phyloP scores from a whole-genome alignment of 768 basidiomycete genomes.

The Serpula lacrymans region DNA sequence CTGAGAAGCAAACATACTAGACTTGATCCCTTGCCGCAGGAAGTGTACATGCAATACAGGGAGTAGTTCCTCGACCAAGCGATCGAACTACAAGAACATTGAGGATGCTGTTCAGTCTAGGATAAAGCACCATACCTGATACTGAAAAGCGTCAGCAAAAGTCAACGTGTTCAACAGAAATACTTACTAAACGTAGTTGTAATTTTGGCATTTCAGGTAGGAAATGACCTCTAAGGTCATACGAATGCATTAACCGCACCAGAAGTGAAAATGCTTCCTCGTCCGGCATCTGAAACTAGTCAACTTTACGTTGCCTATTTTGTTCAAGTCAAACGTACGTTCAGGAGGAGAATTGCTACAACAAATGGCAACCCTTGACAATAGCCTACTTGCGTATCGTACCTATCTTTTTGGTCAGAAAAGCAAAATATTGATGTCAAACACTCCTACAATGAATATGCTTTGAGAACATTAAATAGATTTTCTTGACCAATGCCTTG shows the following conservation, averaged over 20 bases:
- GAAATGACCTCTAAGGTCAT: constrained; percentile 94
- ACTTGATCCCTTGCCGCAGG: constrained; percentile 90
- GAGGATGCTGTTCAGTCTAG: too few relatives aligned
- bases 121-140: constrained; percentile 46
- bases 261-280: constrained; percentile 97
- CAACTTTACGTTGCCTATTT: neutral
- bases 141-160: constrained; percentile 34
- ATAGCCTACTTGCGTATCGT: constrained; percentile 93
- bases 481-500: constrained; percentile 97
- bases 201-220: constrained; percentile 99
- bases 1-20: constrained; percentile 97
- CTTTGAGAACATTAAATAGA: constrained; percentile 95
- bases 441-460: constrained; percentile 79
- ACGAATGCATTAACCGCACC: constrained; percentile 93
- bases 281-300: constrained; percentile 83
- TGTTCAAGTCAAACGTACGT: constrained; percentile 51
- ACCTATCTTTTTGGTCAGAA: constrained; percentile 39
- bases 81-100: constrained; percentile 69
- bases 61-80: constrained; percentile 86
- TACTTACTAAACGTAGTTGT: constrained; percentile 80
- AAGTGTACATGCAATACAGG: constrained; percentile 94
- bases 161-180: neutral
- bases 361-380: constrained; percentile 97
- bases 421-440: neutral
- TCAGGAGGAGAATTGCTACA: constrained; percentile 88